Evolutionary conservation across 345 rosid species (phyloP).

Genomic region (Pistacia atlantica): DNA sequence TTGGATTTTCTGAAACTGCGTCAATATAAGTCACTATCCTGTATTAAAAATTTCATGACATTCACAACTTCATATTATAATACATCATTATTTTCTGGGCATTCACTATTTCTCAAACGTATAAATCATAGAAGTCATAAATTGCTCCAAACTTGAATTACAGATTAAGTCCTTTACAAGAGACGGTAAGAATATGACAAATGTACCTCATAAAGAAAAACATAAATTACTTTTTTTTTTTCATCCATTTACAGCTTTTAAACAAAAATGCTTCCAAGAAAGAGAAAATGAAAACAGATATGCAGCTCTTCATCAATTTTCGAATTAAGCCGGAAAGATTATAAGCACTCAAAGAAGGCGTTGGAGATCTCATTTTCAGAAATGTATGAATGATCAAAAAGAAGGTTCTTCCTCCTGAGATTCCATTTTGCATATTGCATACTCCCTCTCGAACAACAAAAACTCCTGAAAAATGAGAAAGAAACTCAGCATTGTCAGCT

Average conservation of each 20-base stretch:
- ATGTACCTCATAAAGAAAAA: not conserved
- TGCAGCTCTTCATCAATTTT: not conserved
- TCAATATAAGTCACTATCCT: too few relatives aligned
- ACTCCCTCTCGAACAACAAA: conserved; percentile 86
- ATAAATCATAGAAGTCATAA: too few relatives aligned
- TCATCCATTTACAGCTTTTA: conserved; percentile 2
- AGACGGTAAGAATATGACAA: not conserved
- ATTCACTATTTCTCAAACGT: too few relatives aligned
- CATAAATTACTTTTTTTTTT: not conserved
- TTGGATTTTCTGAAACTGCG: too few relatives aligned
- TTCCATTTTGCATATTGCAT: conserved; percentile 71
- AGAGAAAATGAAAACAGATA: not conserved
- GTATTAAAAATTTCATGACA: too few relatives aligned
- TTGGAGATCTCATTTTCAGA: conserved; percentile 1
- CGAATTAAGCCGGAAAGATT: not conserved
- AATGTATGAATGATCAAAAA: conserved; percentile 10
- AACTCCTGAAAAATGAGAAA: conserved; percentile 60
- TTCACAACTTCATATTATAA: too few relatives aligned
- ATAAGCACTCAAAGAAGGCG: not conserved
- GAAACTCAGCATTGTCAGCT: conserved; percentile 10
- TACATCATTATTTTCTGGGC: too few relatives aligned
- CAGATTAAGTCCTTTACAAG: too few relatives aligned
- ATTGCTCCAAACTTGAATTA: too few relatives aligned
- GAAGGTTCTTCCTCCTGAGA: conserved; percentile 54
- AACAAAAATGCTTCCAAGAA: not conserved